Conservation (phyloP, 1,284 basidiomycete species). For the Pterulicium gracile region DNA sequence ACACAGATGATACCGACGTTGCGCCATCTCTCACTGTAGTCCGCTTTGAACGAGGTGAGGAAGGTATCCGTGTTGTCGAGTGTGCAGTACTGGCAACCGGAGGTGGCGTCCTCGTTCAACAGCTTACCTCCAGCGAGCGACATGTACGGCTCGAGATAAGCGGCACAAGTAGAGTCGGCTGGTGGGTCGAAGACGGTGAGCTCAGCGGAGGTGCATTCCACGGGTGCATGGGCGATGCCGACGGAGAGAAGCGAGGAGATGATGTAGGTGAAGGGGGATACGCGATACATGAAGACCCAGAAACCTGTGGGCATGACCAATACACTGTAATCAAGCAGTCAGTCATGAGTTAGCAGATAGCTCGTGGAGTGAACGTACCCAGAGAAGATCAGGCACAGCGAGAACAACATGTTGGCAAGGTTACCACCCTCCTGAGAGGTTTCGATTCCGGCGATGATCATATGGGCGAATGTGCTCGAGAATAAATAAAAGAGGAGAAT, state of each 20-base stretch:
- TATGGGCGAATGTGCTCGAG: background rate
- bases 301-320: background rate
- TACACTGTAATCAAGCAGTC: background rate
- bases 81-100: slow-evolving; percentile 25
- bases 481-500: background rate
- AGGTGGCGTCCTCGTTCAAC: slow-evolving; percentile 26
- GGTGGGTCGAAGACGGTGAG: slow-evolving; percentile 2
- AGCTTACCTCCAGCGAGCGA: slow-evolving; percentile 32
- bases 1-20: slow-evolving; percentile 9
- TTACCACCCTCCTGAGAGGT: background rate
- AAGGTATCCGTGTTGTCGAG: background rate
- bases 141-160: background rate
- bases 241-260: slow-evolving; percentile 11
- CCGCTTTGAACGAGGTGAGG: background rate
- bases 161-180: background rate
- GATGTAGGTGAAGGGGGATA: slow-evolving; percentile 36
- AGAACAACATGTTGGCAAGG: background rate
- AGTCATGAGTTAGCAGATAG: background rate
- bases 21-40: slow-evolving; percentile 24
- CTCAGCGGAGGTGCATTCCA: slow-evolving; percentile 14
- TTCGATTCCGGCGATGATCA: background rate
- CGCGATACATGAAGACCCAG: slow-evolving; percentile 18
- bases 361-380: background rate
- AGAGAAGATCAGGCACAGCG: background rate
- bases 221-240: slow-evolving; percentile 18